Conservation (phyloP, 352 stramenopile genomes). For the Phytophthora pseudosyringae region DNA sequence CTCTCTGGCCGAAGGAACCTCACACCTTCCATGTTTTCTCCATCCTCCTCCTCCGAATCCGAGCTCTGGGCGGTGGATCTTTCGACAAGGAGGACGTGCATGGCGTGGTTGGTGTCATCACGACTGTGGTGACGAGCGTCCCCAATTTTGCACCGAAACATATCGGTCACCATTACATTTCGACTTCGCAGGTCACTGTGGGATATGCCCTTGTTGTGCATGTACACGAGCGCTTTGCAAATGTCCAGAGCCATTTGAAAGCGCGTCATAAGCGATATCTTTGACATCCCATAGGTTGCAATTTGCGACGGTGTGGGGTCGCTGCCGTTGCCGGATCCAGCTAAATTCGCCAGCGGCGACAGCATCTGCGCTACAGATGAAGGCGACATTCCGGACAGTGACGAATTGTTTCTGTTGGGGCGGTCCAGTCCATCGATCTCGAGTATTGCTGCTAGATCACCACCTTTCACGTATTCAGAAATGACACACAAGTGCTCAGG, state of each 20-base stretch:
- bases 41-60: slow-evolving; percentile 39
- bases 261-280: slow-evolving; percentile 43
- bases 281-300: slow-evolving; percentile 31
- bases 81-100: slow-evolving; percentile 29
- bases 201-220: slow-evolving; percentile 55
- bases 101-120: slow-evolving; percentile 31
- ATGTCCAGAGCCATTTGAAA: slow-evolving; percentile 71
- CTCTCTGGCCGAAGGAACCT: slow-evolving; percentile 41
- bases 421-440: slow-evolving; percentile 55
- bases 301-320: slow-evolving; percentile 14
- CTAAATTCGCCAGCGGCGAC: slow-evolving; percentile 11
- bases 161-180: slow-evolving; percentile 69
- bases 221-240: slow-evolving; percentile 55
- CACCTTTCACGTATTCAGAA: slow-evolving; percentile 67
- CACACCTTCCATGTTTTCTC: slow-evolving; percentile 39
- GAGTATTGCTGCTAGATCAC: slow-evolving; percentile 63
- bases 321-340: slow-evolving; percentile 16
- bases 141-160: slow-evolving; percentile 65
- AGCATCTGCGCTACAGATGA: slow-evolving; percentile 6
- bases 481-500: slow-evolving; percentile 71
- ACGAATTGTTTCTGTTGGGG: slow-evolving; percentile 26
- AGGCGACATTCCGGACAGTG: slow-evolving; percentile 1
- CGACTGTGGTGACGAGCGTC: slow-evolving; percentile 55
- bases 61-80: slow-evolving; percentile 7
- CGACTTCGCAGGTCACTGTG: slow-evolving; percentile 73